Base-by-base conservation (phyloP, 1,139 yeast species). In the Yamadazyma mexicana region DNA sequence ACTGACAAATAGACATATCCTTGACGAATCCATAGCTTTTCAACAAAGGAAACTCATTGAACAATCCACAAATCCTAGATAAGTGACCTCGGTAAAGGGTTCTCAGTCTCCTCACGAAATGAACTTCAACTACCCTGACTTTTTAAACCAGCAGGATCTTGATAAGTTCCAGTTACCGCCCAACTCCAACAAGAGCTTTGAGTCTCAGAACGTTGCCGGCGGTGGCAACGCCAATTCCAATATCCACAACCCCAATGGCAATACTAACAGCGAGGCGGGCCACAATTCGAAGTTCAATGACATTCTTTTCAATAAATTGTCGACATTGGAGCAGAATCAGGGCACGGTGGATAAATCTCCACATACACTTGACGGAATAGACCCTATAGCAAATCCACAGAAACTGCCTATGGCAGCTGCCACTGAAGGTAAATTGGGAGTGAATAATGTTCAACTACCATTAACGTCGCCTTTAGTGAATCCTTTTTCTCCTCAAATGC, bases 51-150 rank as follows among this genome's bases (percentile, higher is more conserved):
- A 20, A 20, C 22, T 20, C 22, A 5, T 6, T 5, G 22, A 20
- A 20, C 8, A 20, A n/a, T n/a, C n/a, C n/a, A n/a, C n/a, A n/a
- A n/a, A n/a, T n/a, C n/a, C n/a, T n/a, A n/a, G n/a, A n/a, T n/a
- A n/a, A n/a, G n/a, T n/a, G 8, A 20, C 8, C 8, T 20, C 22
- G 22, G 8, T 20, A 20, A 6, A 5, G 8, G 22, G 22, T 20
- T 5, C 22, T 6, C 22, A n/a, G 22, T 8, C 22, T 20, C 22
- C 8, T 20, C 22, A 20, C 22, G 22, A 8, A 28, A 64, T 64
- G 69, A 61, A 56, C 51, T 61, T 67, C 54, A 64, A 65, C 40
- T 65, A 66, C 49, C 72, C 72, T 33, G 70, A 67, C 40, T 67
- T 67, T 49, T 55, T 67, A 37, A 14, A 34, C 34, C 33, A 42